Conservation (phyloP, 805 yeast species). For the Yarrowia divulgata region DNA sequence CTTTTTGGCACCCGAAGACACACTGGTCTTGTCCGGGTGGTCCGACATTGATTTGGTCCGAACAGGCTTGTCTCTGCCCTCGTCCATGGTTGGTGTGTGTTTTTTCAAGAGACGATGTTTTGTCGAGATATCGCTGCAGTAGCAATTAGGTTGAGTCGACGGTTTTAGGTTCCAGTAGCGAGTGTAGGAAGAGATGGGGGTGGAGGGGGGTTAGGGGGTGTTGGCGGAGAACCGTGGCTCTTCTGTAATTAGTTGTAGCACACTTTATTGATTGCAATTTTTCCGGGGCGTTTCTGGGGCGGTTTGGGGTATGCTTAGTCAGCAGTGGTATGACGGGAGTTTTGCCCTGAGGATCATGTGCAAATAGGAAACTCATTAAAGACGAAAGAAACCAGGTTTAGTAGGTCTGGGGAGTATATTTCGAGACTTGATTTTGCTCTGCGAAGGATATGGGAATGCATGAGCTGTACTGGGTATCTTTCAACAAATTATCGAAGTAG, state of each 20-base stretch:
- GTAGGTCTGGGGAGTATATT: no score
- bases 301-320: no score
- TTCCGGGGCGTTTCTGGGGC: no score
- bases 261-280: neutral
- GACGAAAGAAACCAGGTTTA: no score
- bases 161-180: neutral
- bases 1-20: neutral
- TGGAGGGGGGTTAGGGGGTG: neutral
- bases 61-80: conserved; percentile 1
- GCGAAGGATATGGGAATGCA: no score
- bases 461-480: no score
- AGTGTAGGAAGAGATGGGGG: neutral
- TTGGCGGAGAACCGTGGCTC: no score
- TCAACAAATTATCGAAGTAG: no score
- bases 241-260: neutral
- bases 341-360: no score
- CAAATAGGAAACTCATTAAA: no score
- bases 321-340: no score
- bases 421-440: no score
- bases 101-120: neutral
- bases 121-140: conserved; percentile 1
- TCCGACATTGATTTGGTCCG: conserved; percentile 6
- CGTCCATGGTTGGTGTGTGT: conserved; percentile 4
- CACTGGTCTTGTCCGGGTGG: conserved; percentile 5
- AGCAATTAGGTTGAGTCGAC: conserved; percentile 4